Evolutionary conservation across 495 filamentous ascomycete species (phyloP), one percentile per base, ranked within the genome.

Genomic region (Hypoxylon perforatum): DNA sequence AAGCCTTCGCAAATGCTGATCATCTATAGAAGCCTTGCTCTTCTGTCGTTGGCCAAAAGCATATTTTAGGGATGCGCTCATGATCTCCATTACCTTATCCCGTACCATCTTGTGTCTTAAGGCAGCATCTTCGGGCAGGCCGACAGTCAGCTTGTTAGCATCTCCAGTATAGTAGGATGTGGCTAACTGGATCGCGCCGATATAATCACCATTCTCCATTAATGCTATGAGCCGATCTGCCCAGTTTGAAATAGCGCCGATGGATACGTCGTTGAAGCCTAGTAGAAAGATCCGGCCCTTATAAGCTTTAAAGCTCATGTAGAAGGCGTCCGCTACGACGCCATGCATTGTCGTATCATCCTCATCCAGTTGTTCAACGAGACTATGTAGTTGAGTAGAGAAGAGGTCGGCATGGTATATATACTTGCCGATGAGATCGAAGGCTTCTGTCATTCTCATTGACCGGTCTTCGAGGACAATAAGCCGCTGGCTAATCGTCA

Each of bases 301-400:
- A 76, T 97, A 97, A 4, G 92, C 86, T 62, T 91, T 92, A 75
- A 98, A 94, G 74, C 96, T 97, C 90, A 97, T 97, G 72, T 95
- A 91, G 68, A 97, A 99, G 14, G 96, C 95, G 81, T 99, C 96
- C 12, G 94, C 94, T 44, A 99, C 92, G 17, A 97, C 93, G 1
- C 94, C 93, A 77, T 97, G 95, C 90, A 97, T 93, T 2, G 91
- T 90, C 1, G 85, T 85, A 61, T 97, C 92, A 41, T 94, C 89
- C 70, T 96, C 93, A 61, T 97, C 91, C 46, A 95, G 81, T 60
- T 92, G 88, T 72, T 97, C 94, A 14, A 98, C 92, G 36, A 99
- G 81, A 36, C 82, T 82, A 71, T 91, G 88, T 18, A 99, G 83
- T 69, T 97, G 94, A 6, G 84, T 81, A 0, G 91, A 93, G 75